Conservation (phyloP, 805 yeast genomes). For the Metschnikowia sp. region DNA sequence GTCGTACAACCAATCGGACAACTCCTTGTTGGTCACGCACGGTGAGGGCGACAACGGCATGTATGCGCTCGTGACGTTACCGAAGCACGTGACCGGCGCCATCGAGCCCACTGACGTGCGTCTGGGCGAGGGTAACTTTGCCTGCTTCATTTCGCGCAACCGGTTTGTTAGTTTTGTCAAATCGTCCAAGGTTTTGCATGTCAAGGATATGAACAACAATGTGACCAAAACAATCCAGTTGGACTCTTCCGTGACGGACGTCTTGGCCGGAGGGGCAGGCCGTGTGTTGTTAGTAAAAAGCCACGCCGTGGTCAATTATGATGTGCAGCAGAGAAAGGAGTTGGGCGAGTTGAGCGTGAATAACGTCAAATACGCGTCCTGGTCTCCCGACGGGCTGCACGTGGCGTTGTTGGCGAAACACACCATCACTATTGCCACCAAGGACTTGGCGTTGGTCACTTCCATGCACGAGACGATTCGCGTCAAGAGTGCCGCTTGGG, state of each 20-base stretch:
- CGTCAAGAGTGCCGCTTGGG: slow-evolving; percentile 97
- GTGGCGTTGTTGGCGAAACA: slow-evolving; percentile 90
- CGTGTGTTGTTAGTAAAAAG: slow-evolving; percentile 71
- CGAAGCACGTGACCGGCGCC: slow-evolving; percentile 90
- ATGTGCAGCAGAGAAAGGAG: slow-evolving; percentile 87
- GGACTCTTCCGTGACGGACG: slow-evolving; percentile 65
- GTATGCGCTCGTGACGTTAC: slow-evolving; percentile 73
- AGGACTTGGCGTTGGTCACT: slow-evolving; percentile 70
- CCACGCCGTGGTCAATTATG: slow-evolving; percentile 74
- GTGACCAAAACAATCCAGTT: slow-evolving; percentile 77
- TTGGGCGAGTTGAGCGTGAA: slow-evolving; percentile 64
- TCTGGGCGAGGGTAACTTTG: slow-evolving; percentile 79
- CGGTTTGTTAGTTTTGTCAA: slow-evolving; percentile 81
- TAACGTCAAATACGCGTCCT: slow-evolving; percentile 81
- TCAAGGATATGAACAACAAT: slow-evolving; percentile 78
- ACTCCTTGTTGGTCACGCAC: slow-evolving; percentile 77
- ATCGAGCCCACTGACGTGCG: slow-evolving; percentile 81
- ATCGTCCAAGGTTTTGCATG: slow-evolving; percentile 62
- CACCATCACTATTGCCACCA: slow-evolving; percentile 82
- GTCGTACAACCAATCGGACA: slow-evolving; percentile 90
- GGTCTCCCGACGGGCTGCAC: slow-evolving; percentile 87
- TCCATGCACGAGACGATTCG: slow-evolving; percentile 95
- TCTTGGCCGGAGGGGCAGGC: slow-evolving; percentile 80
- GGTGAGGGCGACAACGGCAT: slow-evolving; percentile 64
- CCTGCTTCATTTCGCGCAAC: slow-evolving; percentile 90